phyloP scores from a whole-genome alignment of 2,329 filamentous ascomycete species.

The Beauveria rudraprayagi region DNA sequence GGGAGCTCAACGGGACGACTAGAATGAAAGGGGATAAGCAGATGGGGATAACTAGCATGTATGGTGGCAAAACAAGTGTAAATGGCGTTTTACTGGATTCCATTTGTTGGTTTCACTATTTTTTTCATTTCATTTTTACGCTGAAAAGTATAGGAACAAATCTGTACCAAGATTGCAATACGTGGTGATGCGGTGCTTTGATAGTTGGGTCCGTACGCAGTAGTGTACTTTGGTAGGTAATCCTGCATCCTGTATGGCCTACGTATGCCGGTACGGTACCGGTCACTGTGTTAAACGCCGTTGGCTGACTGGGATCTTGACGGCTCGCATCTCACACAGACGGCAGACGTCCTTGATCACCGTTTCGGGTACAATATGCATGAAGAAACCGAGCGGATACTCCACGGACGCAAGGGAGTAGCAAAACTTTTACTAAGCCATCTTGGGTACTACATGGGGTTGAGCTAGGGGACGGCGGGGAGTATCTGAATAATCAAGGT shows the following conservation, averaged over 20 bases:
- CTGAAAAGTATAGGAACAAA: neutral
- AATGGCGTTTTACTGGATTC: slow-evolving; percentile 9
- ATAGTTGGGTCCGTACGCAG: too few relatives aligned
- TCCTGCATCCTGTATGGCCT: neutral
- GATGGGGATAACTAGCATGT: neutral
- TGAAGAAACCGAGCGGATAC: neutral
- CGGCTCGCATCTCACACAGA: too few relatives aligned
- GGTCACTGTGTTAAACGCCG: neutral
- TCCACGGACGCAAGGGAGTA: neutral
- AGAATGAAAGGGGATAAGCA: neutral
- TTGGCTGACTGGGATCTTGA: neutral
- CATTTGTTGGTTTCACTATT: slow-evolving; percentile 2
- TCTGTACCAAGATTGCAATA: neutral
- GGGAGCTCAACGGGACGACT: neutral
- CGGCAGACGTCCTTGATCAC: too few relatives aligned
- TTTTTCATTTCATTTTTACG: neutral
- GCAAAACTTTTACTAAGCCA: too few relatives aligned
- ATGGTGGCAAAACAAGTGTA: slow-evolving; percentile 5
- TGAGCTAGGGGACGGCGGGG: neutral
- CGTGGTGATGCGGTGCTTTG: neutral
- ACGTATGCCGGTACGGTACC: neutral
- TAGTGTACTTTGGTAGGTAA: neutral
- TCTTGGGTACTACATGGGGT: neutral
- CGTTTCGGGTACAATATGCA: too few relatives aligned
- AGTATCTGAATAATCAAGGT: neutral